Evolutionary conservation across 1,284 basidiomycete genomes (phyloP), one percentile per base, ranked within the genome.

Genomic region (Golubevia pallescens): DNA sequence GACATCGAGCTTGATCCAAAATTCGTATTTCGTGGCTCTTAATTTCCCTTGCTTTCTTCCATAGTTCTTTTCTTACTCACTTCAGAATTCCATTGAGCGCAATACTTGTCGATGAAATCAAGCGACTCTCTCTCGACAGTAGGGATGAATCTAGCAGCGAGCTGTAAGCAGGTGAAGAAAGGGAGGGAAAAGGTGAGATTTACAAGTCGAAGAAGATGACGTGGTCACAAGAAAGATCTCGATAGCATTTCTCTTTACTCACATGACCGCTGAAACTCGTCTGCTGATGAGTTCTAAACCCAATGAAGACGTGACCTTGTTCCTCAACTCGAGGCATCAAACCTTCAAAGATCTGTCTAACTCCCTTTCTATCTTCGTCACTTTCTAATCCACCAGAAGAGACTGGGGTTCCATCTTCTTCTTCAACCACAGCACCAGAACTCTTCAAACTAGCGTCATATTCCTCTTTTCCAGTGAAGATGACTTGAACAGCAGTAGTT

Each of bases 121-220:
- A 97, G 92, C 0, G 93, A 93, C 86, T 99, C 96, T 71, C 96
- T 90, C 86, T 99, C 96, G 1, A 99, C 96, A 0, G 96, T 99
- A 0, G 95, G 94, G 67, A 99, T 97, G 83, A 98, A 98, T 6
- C 95, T 89, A 1, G 93, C 92, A 1, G 94, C 91, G 86, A 98
- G n/a, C n/a, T n/a, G n/a, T n/a, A n/a, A n/a, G n/a, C n/a, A n/a
- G n/a, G n/a, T n/a, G n/a, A n/a, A n/a, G n/a, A n/a, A n/a, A n/a
- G n/a, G n/a, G n/a, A n/a, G n/a, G n/a, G n/a, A n/a, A n/a, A n/a
- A n/a, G n/a, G n/a, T n/a, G n/a, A n/a, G n/a, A n/a, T n/a, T n/a
- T n/a, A n/a, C n/a, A n/a, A n/a, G n/a, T n/a, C n/a, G n/a, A n/a
- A n/a, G n/a, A n/a, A n/a, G n/a, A n/a, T n/a, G n/a, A n/a, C n/a